These are phyloP conservation scores for Rosa chinensis DNA, from an alignment of 306 rosid genomes.

Conservation along the genomic window DNA sequence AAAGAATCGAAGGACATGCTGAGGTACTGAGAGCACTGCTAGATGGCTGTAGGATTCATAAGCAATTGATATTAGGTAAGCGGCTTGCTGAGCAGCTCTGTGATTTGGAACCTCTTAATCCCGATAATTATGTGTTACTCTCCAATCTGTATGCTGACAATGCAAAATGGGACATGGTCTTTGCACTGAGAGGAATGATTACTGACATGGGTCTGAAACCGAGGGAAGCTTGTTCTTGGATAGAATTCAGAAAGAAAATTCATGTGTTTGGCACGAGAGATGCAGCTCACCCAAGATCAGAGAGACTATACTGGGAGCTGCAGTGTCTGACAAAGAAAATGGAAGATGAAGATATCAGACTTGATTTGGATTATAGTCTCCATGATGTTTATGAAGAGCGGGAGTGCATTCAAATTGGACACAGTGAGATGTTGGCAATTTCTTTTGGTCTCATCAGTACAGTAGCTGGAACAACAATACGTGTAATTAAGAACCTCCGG, in stretches of 20 bases:
- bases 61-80: slow-evolving; percentile 38
- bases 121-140: slow-evolving; percentile 58
- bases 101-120: slow-evolving; percentile 62
- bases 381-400: slow-evolving; percentile 74
- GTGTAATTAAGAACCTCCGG: slow-evolving; percentile 52
- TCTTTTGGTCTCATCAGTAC: slow-evolving; percentile 65
- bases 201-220: slow-evolving; percentile 65
- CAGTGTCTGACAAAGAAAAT: slow-evolving; percentile 53
- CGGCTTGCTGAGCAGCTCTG: slow-evolving; percentile 55
- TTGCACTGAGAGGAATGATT: slow-evolving; percentile 36
- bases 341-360: slow-evolving; percentile 40
- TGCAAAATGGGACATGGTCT: slow-evolving; percentile 46
- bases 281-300: slow-evolving; percentile 63
- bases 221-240: slow-evolving; percentile 59
- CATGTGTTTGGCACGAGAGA: slow-evolving; percentile 77
- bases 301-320: slow-evolving; percentile 47
- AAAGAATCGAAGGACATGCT: slow-evolving; percentile 35
- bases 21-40: slow-evolving; percentile 53
- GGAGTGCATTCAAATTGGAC: slow-evolving; percentile 58
- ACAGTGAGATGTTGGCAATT: slow-evolving; percentile 68
- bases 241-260: slow-evolving; percentile 54
- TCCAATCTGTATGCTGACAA: slow-evolving; percentile 57
- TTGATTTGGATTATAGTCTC: slow-evolving; percentile 43
- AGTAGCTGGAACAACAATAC: slow-evolving; percentile 42
- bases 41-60: slow-evolving; percentile 66